Conservation (phyloP, 1,139 yeast species). For the Pichia norvegensis region DNA sequence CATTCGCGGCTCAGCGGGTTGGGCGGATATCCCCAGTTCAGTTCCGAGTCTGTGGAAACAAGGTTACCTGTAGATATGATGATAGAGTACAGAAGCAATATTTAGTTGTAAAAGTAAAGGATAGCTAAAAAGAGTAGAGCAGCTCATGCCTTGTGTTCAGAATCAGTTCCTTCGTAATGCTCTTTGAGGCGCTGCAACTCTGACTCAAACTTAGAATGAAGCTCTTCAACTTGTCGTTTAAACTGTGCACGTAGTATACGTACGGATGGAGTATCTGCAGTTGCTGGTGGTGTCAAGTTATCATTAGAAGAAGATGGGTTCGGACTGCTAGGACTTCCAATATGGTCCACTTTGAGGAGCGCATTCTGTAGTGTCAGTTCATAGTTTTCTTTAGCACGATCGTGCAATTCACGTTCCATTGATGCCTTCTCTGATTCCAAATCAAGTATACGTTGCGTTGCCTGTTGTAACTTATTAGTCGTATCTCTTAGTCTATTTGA, state of each 20-base stretch:
- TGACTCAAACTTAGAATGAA: slow-evolving; percentile 51
- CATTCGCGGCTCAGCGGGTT: not conserved
- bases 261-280: slow-evolving; percentile 11
- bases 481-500: slow-evolving; percentile 1
- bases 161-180: not conserved
- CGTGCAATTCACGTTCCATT: slow-evolving; percentile 28
- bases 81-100: too few species aligned
- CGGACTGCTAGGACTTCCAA: slow-evolving; percentile 30
- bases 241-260: slow-evolving; percentile 59
- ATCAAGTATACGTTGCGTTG: not conserved
- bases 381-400: slow-evolving; percentile 40
- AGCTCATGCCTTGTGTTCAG: not conserved
- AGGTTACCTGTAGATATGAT: too few species aligned
- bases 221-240: slow-evolving; percentile 55
- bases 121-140: not conserved
- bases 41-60: not conserved
- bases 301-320: not conserved
- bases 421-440: not conserved
- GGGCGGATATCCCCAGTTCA: not conserved
- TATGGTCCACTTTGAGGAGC: slow-evolving; percentile 40
- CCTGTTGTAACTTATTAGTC: not conserved
- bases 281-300: slow-evolving; percentile 5
- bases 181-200: slow-evolving; percentile 5
- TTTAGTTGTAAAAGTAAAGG: too few species aligned
- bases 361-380: slow-evolving; percentile 43